These are phyloP conservation scores for Colletotrichum cordylinicola DNA, from an alignment of 2,329 filamentous ascomycete species.

Conservation along the genomic window DNA sequence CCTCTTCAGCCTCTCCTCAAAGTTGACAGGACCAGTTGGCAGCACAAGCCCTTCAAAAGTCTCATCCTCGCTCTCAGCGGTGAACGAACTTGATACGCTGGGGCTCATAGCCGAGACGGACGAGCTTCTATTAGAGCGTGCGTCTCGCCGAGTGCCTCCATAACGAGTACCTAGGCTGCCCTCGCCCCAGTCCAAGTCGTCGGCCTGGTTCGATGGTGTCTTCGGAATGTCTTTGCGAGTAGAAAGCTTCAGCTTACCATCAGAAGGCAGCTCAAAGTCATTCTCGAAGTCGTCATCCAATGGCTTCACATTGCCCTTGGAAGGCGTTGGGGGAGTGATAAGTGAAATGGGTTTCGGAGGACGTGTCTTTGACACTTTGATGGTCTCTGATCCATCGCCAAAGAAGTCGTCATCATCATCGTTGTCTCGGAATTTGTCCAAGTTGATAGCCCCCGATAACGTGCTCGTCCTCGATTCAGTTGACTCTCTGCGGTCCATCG, in stretches of 20 bases:
- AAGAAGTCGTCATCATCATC: constrained; percentile 69
- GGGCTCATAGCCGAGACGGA: constrained; percentile 90
- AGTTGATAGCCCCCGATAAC: constrained; percentile 54
- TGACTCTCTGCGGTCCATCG: constrained; percentile 32
- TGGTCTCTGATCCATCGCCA: constrained; percentile 68
- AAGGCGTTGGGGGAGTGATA: constrained; percentile 61
- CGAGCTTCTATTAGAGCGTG: constrained; percentile 82
- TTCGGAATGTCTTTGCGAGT: constrained; percentile 66
- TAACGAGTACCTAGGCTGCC: constrained; percentile 91
- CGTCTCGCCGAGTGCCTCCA: constrained; percentile 82
- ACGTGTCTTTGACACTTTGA: constrained; percentile 69
- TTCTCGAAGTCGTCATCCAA: constrained; percentile 72
- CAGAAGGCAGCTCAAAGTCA: constrained; percentile 74
- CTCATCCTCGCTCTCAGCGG: constrained; percentile 92
- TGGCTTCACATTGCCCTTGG: constrained; percentile 42
- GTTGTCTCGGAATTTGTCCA: constrained; percentile 69
- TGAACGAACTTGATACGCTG: constrained; percentile 89
- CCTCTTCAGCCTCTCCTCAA: constrained; percentile 78
- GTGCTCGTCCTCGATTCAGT: constrained; percentile 36
- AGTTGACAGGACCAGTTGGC: constrained; percentile 82
- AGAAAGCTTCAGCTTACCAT: constrained; percentile 70
- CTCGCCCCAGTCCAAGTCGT: constrained; percentile 94
- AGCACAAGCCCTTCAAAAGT: constrained; percentile 88
- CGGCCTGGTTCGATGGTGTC: constrained; percentile 64
- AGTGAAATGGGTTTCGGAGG: constrained; percentile 56